These are phyloP conservation scores for Byssochlamys sp. DNA, from an alignment of 2,329 filamentous ascomycete species.

Conservation along the genomic window DNA sequence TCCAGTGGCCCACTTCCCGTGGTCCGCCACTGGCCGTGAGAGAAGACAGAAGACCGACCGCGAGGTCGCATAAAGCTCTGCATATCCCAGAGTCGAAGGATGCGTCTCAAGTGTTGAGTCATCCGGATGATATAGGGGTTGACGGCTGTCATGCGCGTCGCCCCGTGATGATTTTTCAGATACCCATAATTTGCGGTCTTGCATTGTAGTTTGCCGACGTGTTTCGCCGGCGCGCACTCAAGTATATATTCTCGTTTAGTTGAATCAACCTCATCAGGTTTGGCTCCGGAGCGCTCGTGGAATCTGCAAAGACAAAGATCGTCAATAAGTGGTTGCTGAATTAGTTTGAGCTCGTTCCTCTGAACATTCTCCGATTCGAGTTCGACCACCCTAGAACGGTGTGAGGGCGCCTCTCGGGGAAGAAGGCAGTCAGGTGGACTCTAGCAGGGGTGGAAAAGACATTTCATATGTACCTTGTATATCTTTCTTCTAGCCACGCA, in stretches of 20 bases:
- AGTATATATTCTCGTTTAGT: neutral
- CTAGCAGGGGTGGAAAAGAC: neutral
- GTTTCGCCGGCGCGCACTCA: neutral
- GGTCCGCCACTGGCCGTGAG: conserved; percentile 69
- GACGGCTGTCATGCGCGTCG: neutral
- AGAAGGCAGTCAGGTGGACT: neutral
- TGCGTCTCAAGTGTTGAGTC: neutral
- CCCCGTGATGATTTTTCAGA: conserved; percentile 19
- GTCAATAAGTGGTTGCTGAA: neutral
- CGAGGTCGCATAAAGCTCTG: conserved; percentile 23
- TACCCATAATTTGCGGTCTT: conserved; percentile 21
- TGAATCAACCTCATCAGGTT: neutral
- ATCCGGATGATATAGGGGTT: neutral
- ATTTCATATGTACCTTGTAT: neutral
- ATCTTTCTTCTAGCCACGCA: neutral
- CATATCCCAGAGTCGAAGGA: neutral
- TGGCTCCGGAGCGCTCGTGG: neutral
- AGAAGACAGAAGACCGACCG: conserved; percentile 46
- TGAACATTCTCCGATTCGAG: neutral
- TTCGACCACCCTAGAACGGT: neutral
- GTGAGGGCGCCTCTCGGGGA: neutral
- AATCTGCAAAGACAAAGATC: neutral
- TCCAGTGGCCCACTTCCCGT: conserved; percentile 88
- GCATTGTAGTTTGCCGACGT: conserved; percentile 1
- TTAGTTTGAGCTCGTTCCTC: neutral